Evolutionary conservation across 2,329 filamentous ascomycete species (phyloP), one percentile per base, ranked within the genome.

Genomic region (Chaetomium sp.): DNA sequence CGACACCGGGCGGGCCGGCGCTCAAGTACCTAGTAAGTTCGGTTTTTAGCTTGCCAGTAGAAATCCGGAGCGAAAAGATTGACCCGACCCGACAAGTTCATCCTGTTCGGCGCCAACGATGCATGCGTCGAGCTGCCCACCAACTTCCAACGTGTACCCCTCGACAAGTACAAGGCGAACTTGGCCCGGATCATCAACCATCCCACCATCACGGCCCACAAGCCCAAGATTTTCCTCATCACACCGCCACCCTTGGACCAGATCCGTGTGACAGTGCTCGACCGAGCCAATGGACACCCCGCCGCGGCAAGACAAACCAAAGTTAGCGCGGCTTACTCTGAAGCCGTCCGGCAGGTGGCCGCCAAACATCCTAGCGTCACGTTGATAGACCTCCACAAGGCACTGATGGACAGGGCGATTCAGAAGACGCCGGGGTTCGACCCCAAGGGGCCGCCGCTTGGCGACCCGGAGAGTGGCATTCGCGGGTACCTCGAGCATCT

Each of bases 91-190:
- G 23, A 9, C 16, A 64, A 93, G 90, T 81, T 90, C 47, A 78
- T 97, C 65, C 89, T 96, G 69, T 88, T 97, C 66, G 95, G 95
- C 21, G 92, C 95, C 70, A 98, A 99, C 74, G 95, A 98, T 77
- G 89, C 94, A 3, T 88, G 88, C 62, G 76, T 96, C 3, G 84
- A 87, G 3, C 79, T 85, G 45, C 81, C 83, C 4, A 81, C 81
- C 4, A 87, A 86, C 58, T 80, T 81, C 10, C 95, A 98, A 77
- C 87, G 94, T 75, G 85, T 98, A 8, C 86, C 91, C 0, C 77
- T 97, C n/a, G 83, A 88, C 0, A 78, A 87, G 66, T 98, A 92
- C 80, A 87, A 85, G 74, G 78, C 83, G 62, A 96, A 97, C 73
- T 78, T 97, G 56, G 82, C 77, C 68, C 81, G 80, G 29, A 92